Conservation (phyloP, 2,329 filamentous ascomycete genomes). For the Microthyrium microscopicum region DNA sequence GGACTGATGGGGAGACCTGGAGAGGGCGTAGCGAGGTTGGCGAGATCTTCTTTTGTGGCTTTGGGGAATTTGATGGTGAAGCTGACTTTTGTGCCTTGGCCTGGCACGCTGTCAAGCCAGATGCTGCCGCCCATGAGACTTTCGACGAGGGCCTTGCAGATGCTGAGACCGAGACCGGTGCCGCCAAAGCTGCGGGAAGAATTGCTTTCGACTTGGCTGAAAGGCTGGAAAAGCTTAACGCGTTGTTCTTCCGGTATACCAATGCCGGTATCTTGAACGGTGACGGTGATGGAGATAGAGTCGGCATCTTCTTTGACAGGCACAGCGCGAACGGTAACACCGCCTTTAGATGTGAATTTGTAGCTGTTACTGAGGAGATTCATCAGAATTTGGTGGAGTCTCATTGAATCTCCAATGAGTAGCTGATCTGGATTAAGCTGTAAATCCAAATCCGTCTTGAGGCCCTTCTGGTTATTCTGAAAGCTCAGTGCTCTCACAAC, state of each 20-base stretch:
- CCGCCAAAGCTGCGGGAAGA: constrained; percentile 84
- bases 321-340: constrained; percentile 65
- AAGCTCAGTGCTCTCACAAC: constrained; percentile 47
- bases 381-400: constrained; percentile 39
- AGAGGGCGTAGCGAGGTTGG: constrained; percentile 40
- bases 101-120: constrained; percentile 60
- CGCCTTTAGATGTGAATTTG: constrained; percentile 80
- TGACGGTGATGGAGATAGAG: constrained; percentile 61
- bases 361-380: constrained; percentile 87
- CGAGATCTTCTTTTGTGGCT: constrained; percentile 21
- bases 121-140: constrained; percentile 82
- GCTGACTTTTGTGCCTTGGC: constrained; percentile 52
- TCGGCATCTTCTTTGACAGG: constrained; percentile 55
- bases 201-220: constrained; percentile 81
- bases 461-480: constrained; percentile 42
- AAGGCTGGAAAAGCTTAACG: constrained; percentile 76
- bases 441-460: constrained; percentile 38
- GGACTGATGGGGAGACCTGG: constrained; percentile 20
- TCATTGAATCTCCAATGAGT: constrained; percentile 33
- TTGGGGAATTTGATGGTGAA: constrained; percentile 82
- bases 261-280: constrained; percentile 79
- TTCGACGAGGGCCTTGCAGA: constrained; percentile 88
- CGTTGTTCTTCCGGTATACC: constrained; percentile 72
- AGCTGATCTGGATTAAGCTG: constrained; percentile 31
- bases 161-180: constrained; percentile 77